Conservation (phyloP, 495 filamentous ascomycete genomes). For the Apodospora peruviana region DNA sequence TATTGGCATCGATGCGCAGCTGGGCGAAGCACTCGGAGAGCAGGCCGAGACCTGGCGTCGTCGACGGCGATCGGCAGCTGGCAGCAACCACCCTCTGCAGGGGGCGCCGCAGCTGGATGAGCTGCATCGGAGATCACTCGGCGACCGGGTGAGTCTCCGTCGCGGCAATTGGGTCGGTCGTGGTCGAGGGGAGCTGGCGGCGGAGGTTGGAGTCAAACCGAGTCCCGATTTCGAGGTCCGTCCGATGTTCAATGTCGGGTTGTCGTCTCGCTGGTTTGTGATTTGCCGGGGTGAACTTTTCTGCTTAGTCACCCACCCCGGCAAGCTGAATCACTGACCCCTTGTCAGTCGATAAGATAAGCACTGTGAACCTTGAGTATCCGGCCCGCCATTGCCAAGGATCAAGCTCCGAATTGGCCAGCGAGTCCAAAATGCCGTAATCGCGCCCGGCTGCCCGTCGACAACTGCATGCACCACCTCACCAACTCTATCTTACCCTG, state of each 20-base stretch:
- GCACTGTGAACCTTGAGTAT: background rate
- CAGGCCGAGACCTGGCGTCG: conserved; percentile 7
- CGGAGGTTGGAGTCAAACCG: background rate
- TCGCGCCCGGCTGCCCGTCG: background rate
- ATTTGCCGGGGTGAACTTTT: conserved; percentile 27
- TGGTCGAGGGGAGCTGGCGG: background rate
- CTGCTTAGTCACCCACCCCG: conserved; percentile 36
- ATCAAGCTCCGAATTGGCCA: conserved; percentile 14
- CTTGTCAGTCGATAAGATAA: conserved; percentile 28
- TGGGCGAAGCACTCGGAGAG: conserved; percentile 21
- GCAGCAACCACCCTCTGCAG: conserved; percentile 40
- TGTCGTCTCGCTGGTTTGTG: background rate
- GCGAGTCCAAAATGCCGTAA: conserved; percentile 9
- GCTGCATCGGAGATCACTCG: conserved; percentile 35
- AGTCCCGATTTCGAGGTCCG: conserved; percentile 4
- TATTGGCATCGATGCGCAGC: conserved; percentile 18
- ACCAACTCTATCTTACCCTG: no score
- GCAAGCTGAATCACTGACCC: background rate
- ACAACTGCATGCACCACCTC: no score
- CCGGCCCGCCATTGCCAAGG: background rate
- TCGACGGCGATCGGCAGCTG: conserved; percentile 23
- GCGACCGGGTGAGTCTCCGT: conserved; percentile 4
- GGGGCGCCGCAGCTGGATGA: conserved; percentile 49
- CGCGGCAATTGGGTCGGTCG: conserved; percentile 13
- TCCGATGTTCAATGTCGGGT: background rate